Evolutionary conservation across 306 rosid species (phyloP), one percentile per base, ranked within the genome.

Genomic region (Cajanus cajan): DNA sequence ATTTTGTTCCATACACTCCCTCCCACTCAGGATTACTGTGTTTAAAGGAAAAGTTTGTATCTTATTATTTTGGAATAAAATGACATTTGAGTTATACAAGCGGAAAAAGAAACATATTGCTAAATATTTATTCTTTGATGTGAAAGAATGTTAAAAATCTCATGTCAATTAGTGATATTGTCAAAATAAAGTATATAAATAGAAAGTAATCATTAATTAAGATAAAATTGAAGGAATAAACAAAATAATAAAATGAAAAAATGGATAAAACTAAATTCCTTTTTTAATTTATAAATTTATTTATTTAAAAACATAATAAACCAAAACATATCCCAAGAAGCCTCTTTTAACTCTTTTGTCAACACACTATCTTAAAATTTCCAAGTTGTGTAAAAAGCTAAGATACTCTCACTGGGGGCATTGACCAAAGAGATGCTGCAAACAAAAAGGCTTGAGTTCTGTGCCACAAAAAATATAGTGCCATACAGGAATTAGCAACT

Each of bases 401-500:
- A 15, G 74, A 40, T 51, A 48, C 31, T 37, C 28, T 39, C 40
- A 19, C 40, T 59, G 39, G 16, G 28, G 50, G 73, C n/a, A 34
- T 77, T 51, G 73, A 50, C 54, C 57, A 5, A n/a, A n/a, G 52
- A 37, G 43, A 33, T 70, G 43, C 22, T 48, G 18, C 41, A 39
- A 24, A 40, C 33, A 57, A 50, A 76, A 22, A 59, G 31, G 44
- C 19, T 63, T 63, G 36, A 40, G 47, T 71, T 64, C 37, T 47
- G 78, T 7, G 65, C 81, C 84, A 74, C 25, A 43, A 66, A 55
- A 40, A 37, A 28, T 31, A 8, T 15, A 31, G 13, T 59, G 18
- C 64, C 22, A 5, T 16, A 74, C 65, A 84, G 62, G 62, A 62
- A 74, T 61, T 45, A 61, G 18, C 71, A 70, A 58, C 64, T n/a